These are phyloP conservation scores for Colletotrichum sp. DNA, from an alignment of 2,329 filamentous ascomycete species.

Conservation along the genomic window DNA sequence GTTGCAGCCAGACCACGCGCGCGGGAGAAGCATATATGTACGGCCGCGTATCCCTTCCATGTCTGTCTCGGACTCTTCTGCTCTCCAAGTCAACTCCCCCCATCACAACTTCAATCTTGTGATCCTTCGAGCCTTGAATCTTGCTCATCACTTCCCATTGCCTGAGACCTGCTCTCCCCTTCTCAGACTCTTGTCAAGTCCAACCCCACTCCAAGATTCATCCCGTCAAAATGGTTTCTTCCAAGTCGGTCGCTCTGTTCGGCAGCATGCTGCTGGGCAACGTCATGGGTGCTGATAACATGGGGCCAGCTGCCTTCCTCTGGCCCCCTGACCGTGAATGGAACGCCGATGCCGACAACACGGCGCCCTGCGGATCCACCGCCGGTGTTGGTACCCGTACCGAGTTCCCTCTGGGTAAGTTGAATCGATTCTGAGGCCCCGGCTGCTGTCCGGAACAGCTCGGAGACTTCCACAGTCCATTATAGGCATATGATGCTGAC, in stretches of 20 bases:
- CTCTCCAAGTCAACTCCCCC: background rate
- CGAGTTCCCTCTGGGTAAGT: conserved; percentile 58
- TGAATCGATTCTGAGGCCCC: background rate
- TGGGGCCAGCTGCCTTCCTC: conserved; percentile 64
- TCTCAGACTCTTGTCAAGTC: conserved; percentile 5
- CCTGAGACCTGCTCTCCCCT: background rate
- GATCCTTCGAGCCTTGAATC: conserved; percentile 7
- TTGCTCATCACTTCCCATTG: background rate
- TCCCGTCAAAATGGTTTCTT: conserved; percentile 19
- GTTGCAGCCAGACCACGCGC: background rate
- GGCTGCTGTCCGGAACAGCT: background rate
- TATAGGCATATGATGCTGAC: background rate
- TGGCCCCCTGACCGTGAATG: conserved; percentile 63
- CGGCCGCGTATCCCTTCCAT: background rate
- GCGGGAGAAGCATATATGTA: conserved; percentile 10
- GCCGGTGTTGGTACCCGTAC: conserved; percentile 54
- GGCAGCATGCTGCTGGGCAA: conserved; percentile 19
- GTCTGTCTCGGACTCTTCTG: background rate
- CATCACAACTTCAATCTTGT: conserved; percentile 4
- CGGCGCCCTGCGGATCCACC: conserved; percentile 60
- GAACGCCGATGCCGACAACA: conserved; percentile 59
- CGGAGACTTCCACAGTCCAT: background rate
- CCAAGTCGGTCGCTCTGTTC: conserved; percentile 10
- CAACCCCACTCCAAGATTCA: background rate
- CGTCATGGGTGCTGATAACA: conserved; percentile 28